phyloP scores from a whole-genome alignment of 768 basidiomycete genomes.

The Macrolepiota dolichaula region DNA sequence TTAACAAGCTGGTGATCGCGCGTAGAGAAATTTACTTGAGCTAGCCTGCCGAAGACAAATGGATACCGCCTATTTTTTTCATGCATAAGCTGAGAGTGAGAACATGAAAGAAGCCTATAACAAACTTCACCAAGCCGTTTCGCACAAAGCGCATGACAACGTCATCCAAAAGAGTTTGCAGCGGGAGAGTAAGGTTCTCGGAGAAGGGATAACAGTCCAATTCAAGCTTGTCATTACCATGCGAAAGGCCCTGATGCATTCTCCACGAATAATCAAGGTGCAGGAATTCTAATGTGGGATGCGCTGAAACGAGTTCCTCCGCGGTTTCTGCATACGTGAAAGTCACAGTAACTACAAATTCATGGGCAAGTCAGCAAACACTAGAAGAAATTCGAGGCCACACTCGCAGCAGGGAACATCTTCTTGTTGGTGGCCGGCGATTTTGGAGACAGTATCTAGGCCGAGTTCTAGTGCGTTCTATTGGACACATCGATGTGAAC shows the following conservation, averaged over 20 bases:
- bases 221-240: not conserved
- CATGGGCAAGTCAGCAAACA: not conserved
- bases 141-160: conserved; percentile 51
- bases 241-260: conserved; percentile 15
- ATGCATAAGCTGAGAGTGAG: not conserved
- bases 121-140: conserved; percentile 58
- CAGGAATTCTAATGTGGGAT: conserved; percentile 36
- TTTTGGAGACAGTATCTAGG: conserved; percentile 51
- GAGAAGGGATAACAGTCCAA: conserved; percentile 44
- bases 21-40: conserved; percentile 53
- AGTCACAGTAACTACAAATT: conserved; percentile 6
- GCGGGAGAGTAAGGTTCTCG: conserved; percentile 50
- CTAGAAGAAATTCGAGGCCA: not conserved
- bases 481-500: conserved; percentile 8
- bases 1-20: not conserved
- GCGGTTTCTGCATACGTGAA: not conserved
- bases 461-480: conserved; percentile 63
- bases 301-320: conserved; percentile 21
- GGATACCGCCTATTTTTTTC: conserved; percentile 61
- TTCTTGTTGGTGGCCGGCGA: not conserved
- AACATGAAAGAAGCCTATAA: conserved; percentile 4
- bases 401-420: conserved; percentile 6
- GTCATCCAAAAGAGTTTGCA: conserved; percentile 47
- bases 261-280: conserved; percentile 34
- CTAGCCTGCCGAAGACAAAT: conserved; percentile 59